Evolutionary conservation across 352 stramenopile genomes (phyloP).

Genomic region (Phytophthora pini): DNA sequence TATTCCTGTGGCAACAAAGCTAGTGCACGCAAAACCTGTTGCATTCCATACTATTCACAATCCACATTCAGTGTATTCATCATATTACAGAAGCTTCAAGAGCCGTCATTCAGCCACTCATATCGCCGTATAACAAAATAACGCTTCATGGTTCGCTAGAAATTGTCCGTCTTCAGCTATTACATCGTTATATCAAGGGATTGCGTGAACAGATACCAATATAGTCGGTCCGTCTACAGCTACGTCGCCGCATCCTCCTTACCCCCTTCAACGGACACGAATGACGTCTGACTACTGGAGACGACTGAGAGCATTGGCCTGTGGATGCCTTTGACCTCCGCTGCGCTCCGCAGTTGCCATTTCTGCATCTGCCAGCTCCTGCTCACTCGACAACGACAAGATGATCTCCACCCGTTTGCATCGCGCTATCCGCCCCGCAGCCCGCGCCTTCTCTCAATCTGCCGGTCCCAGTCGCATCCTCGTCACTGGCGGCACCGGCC

Average conservation of each 20-base stretch:
- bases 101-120: not conserved
- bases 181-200: not conserved
- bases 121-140: not conserved
- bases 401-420: constrained; percentile 26
- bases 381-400: constrained; percentile 2
- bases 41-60: too few species aligned
- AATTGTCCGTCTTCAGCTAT: too few species aligned
- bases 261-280: constrained; percentile 30
- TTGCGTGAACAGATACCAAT: constrained; percentile 9
- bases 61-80: not conserved
- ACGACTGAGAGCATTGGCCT: constrained; percentile 5
- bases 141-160: not conserved
- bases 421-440: constrained; percentile 7
- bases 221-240: not conserved
- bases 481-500: constrained; percentile 80
- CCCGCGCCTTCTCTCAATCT: constrained; percentile 23
- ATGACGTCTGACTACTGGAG: constrained; percentile 31
- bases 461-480: constrained; percentile 57
- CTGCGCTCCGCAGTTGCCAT: constrained; percentile 11
- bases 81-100: not conserved
- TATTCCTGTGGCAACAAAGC: constrained; percentile 30
- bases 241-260: constrained; percentile 7
- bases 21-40: not conserved
- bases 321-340: not conserved
- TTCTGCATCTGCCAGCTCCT: constrained; percentile 26